A percentile compares a stretch with the other conserved stretches of the same genome.
phyloP scores from a whole-genome alignment of 192 early-diverging fungal species.

The Helicostylum pulchrum region DNA sequence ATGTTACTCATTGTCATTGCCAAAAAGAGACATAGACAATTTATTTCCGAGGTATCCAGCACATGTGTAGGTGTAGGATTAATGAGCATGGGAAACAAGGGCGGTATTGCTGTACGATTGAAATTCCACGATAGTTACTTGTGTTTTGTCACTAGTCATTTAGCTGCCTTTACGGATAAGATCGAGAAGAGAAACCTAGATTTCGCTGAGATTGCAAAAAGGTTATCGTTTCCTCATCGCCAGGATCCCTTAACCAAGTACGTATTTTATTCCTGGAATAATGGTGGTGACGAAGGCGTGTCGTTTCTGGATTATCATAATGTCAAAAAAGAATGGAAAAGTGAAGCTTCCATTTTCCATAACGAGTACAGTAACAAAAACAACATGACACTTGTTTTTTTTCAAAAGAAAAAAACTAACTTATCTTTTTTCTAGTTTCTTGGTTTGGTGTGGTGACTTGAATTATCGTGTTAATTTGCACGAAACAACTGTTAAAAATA shows the following conservation, averaged over 20 bases:
- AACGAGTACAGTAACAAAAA: slow-evolving; percentile 50
- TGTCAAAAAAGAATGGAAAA: slow-evolving; percentile 10
- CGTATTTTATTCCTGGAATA: slow-evolving; percentile 26
- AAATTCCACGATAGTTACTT: slow-evolving; percentile 75
- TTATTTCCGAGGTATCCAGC: slow-evolving; percentile 62
- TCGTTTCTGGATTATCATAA: slow-evolving; percentile 17
- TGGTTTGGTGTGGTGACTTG: slow-evolving; percentile 92
- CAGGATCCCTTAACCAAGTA: slow-evolving; percentile 14
- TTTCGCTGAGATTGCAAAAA: slow-evolving; percentile 78
- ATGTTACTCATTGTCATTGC: slow-evolving; percentile 85
- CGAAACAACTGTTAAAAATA: slow-evolving; percentile 56
- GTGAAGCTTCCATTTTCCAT: slow-evolving; percentile 58
- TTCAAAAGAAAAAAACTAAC: too few relatives aligned
- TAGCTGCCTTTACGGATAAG: slow-evolving; percentile 81
- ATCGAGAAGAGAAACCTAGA: slow-evolving; percentile 86
- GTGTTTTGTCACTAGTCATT: slow-evolving; percentile 86
- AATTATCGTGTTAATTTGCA: slow-evolving; percentile 85
- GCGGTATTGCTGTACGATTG: slow-evolving; percentile 81
- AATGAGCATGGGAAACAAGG: slow-evolving; percentile 92
- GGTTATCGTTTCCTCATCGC: slow-evolving; percentile 55
- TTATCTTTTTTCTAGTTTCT: slow-evolving; percentile 45
- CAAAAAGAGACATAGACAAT: slow-evolving; percentile 42
- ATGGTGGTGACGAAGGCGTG: slow-evolving; percentile 36
- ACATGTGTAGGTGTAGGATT: slow-evolving; percentile 80
- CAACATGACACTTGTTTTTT: not conserved